Evolutionary conservation across 225 moss, liverwort and hornwort species (phyloP), one percentile per base, ranked within the genome.

Genomic region (Bryum argenteum): DNA sequence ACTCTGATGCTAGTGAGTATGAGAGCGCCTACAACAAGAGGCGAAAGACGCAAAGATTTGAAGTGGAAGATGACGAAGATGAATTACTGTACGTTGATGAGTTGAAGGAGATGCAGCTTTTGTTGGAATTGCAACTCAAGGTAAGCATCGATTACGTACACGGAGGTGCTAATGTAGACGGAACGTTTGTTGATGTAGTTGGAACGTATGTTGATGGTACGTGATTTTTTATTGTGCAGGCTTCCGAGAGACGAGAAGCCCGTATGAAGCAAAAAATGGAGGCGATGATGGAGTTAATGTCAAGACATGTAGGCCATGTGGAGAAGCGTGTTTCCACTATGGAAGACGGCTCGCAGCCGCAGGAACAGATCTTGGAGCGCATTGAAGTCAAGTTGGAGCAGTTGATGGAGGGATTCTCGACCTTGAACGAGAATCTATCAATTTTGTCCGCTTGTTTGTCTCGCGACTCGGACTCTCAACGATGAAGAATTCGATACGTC

Each of bases 181-280:
- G 28, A 5, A 5, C 28, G 33, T 3, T 33, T 33, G 33, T 33
- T 33, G 33, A 33, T 33, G 33, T 33, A 33, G 33, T 2, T 6
- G 33, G 12, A 8, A 39, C 11, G 20, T 58, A 3, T 66, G 17
- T 53, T 68, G 24, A 75, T 39, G 24, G 17, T 70, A 14, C 15
- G 38, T 3, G 23, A 21, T 12, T 17, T 16, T 23, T 48, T 16
- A 1, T 7, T 48, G 17, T 11, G 50, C 75, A 86, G 84, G 83
- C 87, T 48, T 86, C 89, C 8, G 82, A 89, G 65, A 81, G 61
- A 63, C 81, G 89, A 62, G 89, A 89, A 72, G 81, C 78, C 19
- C 86, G 75, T 5, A 81, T 89, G 78, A 89, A 89, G 63, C 71
- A 77, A 16, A 79, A 76, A 37, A 83, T 86, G 78, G 86, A 86